Evolutionary conservation across 1,284 basidiomycete genomes (phyloP), one percentile per base, ranked within the genome.

Genomic region (Thecaphora frezii): DNA sequence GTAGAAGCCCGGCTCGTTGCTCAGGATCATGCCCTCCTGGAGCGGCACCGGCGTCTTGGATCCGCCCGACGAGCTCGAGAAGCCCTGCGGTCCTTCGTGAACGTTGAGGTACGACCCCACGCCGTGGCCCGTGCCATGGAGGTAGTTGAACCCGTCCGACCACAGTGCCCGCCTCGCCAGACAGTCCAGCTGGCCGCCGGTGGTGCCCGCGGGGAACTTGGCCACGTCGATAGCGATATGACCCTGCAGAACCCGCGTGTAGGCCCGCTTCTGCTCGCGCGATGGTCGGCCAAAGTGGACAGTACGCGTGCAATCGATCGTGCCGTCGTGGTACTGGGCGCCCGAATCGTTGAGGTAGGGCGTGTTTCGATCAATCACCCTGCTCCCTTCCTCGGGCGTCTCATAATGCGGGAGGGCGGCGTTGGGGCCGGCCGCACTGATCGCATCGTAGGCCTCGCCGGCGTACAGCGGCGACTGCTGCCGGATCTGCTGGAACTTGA

Each of bases 351-450:
- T 74, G 38, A 77, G 56, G 50, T 73, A 77, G 12, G 75, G 75
- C 22, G 71, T 62, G 40, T 59, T 44, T 8, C 64, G 52, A 36
- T 73, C 71, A 38, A 77, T 71, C n/a, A 75, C 44, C 1, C 57
- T 58, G 41, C 65, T 56, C 10, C 54, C 59, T 19, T 64, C 48
- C 21, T 61, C 58, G 1, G 75, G 75, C 28, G 74, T 76, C 66
- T 77, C 73, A 54, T 76, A 77, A 51, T 77, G 75, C 8, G 75
- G 75, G 30, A 76, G 51, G 7, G 74, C 75, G 3, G 75, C 75
- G 36, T 77, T 75, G 19, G 66, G 58, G 4, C 72, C 74, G 9
- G 71, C 38, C 1, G 70, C 75, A 16, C 68, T 70, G 41, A 77
- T 77, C n/a, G 72, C 55, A 24, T 76, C 74, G 54, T 77, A 77